Conservation (phyloP, 306 rosid genomes). For the Gillenia trifoliata region DNA sequence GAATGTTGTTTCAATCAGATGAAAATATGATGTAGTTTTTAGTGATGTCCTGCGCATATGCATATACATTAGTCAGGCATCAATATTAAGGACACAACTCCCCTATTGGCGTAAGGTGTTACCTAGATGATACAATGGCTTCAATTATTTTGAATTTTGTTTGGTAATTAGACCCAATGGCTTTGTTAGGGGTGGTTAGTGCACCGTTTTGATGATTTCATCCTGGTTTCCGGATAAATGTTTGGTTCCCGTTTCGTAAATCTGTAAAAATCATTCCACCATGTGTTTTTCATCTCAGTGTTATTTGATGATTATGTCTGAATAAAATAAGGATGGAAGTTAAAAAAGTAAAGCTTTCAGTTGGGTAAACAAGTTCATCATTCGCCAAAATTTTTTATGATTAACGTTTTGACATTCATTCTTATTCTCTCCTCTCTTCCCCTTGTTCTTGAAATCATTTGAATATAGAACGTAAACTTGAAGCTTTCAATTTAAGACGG, state of each 20-base stretch:
- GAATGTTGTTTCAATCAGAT: neutral
- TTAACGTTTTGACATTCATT: too few species aligned
- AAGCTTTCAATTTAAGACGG: neutral
- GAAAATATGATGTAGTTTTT: neutral
- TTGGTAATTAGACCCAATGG: neutral
- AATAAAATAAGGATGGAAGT: neutral
- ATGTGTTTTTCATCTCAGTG: neutral
- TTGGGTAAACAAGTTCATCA: too few species aligned
- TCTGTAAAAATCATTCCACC: neutral
- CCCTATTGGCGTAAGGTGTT: neutral
- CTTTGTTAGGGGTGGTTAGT: neutral
- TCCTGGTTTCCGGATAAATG: neutral
- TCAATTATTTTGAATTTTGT: neutral
- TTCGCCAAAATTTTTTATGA: too few species aligned
- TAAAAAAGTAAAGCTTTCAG: neutral
- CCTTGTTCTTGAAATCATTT: too few species aligned
- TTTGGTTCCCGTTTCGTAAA: neutral
- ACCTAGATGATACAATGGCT: too few species aligned
- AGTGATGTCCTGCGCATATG: neutral
- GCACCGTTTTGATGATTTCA: neutral
- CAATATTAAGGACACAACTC: neutral
- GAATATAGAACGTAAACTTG: neutral
- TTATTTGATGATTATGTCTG: neutral
- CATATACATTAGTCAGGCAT: neutral
- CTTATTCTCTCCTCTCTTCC: too few species aligned